phyloP scores from a whole-genome alignment of 371 early-diverging fungal genomes.

The Zancudomyces culisetae region DNA sequence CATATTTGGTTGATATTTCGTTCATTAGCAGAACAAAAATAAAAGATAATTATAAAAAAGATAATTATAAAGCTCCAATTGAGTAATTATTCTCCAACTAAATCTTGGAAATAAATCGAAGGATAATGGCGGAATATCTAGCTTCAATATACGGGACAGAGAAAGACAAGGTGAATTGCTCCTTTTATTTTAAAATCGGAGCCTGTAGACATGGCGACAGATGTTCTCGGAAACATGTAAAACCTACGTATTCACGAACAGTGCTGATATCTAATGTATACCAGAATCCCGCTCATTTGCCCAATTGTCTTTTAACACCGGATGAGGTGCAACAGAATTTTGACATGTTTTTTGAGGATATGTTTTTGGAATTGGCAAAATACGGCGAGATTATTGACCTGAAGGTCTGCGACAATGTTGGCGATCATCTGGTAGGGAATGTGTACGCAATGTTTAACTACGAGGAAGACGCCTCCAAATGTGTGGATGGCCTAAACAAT shows the following conservation, averaged over 20 bases:
- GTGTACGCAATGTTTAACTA: conserved; percentile 84
- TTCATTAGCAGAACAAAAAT: too few relatives aligned
- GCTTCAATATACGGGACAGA: conserved; percentile 12
- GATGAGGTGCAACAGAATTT: conserved; percentile 79
- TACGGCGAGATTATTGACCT: conserved; percentile 93
- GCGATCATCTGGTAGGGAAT: conserved; percentile 92
- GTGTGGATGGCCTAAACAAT: conserved; percentile 74
- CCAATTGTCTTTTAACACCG: conserved; percentile 40
- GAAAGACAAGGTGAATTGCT: conserved; percentile 77
- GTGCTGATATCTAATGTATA: conserved; percentile 88
- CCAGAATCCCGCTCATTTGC: conserved; percentile 72
- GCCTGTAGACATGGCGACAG: conserved; percentile 95
- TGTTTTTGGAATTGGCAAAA: conserved; percentile 85
- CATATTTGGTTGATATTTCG: neutral
- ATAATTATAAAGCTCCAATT: too few relatives aligned
- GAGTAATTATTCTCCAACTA: too few relatives aligned
- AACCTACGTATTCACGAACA: conserved; percentile 88
- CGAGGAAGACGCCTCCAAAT: conserved; percentile 85
- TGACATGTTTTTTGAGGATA: conserved; percentile 92
- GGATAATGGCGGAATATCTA: conserved; percentile 1
- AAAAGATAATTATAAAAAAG: too few relatives aligned
- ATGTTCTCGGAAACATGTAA: conserved; percentile 93
- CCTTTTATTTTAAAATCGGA: conserved; percentile 97
- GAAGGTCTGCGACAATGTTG: conserved; percentile 94
- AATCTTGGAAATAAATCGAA: too few relatives aligned